Conservation (phyloP, 257 asterid species). For the Nicotiana paniculata region DNA sequence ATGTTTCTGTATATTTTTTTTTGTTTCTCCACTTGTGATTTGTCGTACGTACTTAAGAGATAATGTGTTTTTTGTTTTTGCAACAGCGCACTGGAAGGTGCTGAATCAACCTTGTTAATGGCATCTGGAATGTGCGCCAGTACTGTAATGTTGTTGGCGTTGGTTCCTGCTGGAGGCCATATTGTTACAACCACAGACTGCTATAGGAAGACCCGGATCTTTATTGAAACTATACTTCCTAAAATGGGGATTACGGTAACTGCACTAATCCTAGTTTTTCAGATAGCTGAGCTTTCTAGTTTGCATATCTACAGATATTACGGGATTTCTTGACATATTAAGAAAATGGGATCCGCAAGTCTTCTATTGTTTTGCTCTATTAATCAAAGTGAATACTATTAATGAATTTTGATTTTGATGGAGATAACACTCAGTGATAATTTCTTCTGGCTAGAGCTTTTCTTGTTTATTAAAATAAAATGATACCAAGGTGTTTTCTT, state of each 20-base stretch:
- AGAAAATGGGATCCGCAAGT: neutral
- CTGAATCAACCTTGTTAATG: slow-evolving; percentile 70
- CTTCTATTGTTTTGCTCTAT: neutral
- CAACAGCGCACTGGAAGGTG: slow-evolving; percentile 92
- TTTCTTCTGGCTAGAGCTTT: neutral
- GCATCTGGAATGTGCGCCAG: slow-evolving; percentile 97
- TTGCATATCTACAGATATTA: neutral
- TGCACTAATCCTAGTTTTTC: neutral
- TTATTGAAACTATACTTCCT: slow-evolving; percentile 77
- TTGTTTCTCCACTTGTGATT: neutral
- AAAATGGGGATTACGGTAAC: slow-evolving; percentile 85
- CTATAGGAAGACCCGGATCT: slow-evolving; percentile 80
- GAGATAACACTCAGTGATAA: neutral
- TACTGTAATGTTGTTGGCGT: slow-evolving; percentile 75
- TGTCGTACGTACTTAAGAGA: neutral
- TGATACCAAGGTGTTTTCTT: neutral
- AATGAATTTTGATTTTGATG: neutral
- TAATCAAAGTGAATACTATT: neutral
- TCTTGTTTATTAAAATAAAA: neutral
- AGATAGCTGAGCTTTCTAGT: neutral
- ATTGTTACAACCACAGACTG: slow-evolving; percentile 88
- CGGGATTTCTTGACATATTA: neutral
- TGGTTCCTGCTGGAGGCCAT: slow-evolving; percentile 94
- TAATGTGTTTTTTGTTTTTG: slow-evolving; percentile 10
- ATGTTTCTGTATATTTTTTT: neutral